Evolutionary conservation across 2,329 filamentous ascomycete genomes (phyloP), one percentile per base, ranked within the genome.

Genomic region (Sporothrix humicola): DNA sequence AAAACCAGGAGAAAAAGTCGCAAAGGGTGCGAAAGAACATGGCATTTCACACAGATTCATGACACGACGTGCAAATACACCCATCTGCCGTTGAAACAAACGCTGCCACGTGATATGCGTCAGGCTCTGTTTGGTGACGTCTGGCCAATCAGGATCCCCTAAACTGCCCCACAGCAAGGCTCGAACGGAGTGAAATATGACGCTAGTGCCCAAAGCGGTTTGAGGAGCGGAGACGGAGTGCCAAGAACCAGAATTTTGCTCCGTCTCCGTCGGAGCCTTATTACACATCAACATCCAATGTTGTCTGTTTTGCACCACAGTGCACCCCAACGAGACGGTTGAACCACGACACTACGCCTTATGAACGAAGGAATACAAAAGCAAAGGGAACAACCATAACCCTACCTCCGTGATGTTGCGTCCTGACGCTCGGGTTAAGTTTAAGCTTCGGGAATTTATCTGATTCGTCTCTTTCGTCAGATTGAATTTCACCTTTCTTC

Each of bases 211-310:
- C 4, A 68, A 69, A 15, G n/a, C 4, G 23, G 54, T n/a, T 58
- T 72, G 48, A 63, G 68, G 59, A 66, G 15, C 69, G 61, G 73
- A 68, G 72, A 74, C 72, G 74, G 73, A 75, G 71, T 66, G 42
- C n/a, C 46, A 56, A 42, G 26, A 69, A 10, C 37, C 50, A 68
- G 44, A 31, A 10, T 20, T 68, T 71, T 59, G 20, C 74, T 75
- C 74, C 74, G 74, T 71, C 71, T 74, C 74, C 74, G 74, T 69
- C 74, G 74, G 74, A 74, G 59, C 10, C 66, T 68, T 69, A 52
- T 69, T 69, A 52, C 23, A 52, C 58, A 58, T 10, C 31, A 4
- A 59, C 20, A 54, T 20, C n/a, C 66, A 54, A 69, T 50, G 15
- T 54, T 31, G 17, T 44, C 12, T 26, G 12, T 69, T 48, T 12